Conservation (phyloP, 1,284 basidiomycete species). For the Puccinia coronata region DNA sequence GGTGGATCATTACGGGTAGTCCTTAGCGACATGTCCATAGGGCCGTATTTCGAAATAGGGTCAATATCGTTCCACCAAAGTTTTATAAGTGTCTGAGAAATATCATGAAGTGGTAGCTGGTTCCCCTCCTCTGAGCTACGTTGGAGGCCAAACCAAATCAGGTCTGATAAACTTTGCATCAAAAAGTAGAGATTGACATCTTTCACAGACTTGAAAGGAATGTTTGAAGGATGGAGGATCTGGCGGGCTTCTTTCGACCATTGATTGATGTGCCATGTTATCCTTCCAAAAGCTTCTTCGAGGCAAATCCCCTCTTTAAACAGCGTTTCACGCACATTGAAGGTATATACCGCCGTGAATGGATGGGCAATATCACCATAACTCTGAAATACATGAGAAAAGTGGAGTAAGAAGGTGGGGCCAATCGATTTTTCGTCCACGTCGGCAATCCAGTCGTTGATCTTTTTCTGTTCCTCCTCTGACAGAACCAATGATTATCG, state of each 20-base stretch:
- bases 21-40: background rate
- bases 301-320: background rate
- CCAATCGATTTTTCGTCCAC: no score
- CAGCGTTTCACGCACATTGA: background rate
- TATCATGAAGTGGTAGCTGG: background rate
- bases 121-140: background rate
- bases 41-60: background rate
- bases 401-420: no score
- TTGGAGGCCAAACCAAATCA: conserved; percentile 10
- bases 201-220: background rate
- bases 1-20: no score
- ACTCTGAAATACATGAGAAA: no score
- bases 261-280: background rate
- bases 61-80: background rate
- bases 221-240: no score
- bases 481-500: background rate
- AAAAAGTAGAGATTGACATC: background rate
- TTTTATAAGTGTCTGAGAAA: background rate
- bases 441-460: background rate
- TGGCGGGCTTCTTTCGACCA: background rate
- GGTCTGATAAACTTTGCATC: background rate
- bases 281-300: background rate
- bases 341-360: background rate
- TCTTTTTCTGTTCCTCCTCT: background rate
- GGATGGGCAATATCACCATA: no score